These are phyloP conservation scores for Naganishia albida DNA, from an alignment of 1,284 basidiomycete species.

Conservation along the genomic window DNA sequence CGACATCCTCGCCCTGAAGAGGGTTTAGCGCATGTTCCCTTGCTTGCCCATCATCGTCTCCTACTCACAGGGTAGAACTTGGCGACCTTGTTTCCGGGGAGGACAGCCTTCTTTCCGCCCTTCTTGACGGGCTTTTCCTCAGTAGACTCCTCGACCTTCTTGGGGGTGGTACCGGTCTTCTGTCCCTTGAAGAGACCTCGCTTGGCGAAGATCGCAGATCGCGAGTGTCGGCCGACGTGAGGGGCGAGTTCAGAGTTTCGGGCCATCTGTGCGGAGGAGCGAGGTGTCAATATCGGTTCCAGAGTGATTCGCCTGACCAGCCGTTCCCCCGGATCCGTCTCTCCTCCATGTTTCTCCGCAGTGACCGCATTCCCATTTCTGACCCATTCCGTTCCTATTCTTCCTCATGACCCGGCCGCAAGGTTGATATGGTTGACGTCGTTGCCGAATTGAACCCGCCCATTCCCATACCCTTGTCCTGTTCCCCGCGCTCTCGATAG, in stretches of 20 bases:
- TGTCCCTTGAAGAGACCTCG: slow-evolving; percentile 68
- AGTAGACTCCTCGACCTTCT: slow-evolving; percentile 58
- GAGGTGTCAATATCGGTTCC: neutral
- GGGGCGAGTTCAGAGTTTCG: slow-evolving; percentile 84
- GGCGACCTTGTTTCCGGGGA: slow-evolving; percentile 77
- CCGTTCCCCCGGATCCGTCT: neutral
- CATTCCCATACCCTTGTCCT: neutral
- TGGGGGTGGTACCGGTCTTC: slow-evolving; percentile 73
- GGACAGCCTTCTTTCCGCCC: slow-evolving; percentile 77
- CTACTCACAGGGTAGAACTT: slow-evolving; percentile 78
- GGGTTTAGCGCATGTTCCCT: neutral
- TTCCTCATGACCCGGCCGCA: neutral
- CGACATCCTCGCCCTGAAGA: slow-evolving; percentile 77
- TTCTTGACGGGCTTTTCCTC: slow-evolving; percentile 89
- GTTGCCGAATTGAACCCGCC: neutral
- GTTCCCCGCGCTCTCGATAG: neutral
- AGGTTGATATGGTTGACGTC: neutral
- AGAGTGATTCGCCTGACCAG: neutral
- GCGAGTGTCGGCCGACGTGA: slow-evolving; percentile 79
- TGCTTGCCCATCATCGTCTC: neutral
- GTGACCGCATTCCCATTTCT: neutral
- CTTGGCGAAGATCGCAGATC: slow-evolving; percentile 75
- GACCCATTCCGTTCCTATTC: neutral
- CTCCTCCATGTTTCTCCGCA: neutral
- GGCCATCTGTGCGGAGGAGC: slow-evolving; percentile 69